These are phyloP conservation scores for Leishmania tropica DNA, from an alignment of 208 protist genomes.

Conservation along the genomic window DNA sequence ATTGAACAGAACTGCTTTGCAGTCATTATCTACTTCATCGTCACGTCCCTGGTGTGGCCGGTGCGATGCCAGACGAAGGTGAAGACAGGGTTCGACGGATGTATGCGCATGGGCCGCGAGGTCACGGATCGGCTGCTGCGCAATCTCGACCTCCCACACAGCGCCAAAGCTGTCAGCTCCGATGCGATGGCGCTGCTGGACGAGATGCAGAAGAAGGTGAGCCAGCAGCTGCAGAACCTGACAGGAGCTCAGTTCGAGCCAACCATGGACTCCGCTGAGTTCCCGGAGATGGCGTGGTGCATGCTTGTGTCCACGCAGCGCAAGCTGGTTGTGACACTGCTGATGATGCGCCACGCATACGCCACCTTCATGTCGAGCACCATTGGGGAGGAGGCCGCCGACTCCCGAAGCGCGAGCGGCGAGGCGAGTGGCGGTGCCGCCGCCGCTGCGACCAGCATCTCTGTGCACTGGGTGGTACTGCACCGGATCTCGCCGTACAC, in stretches of 20 bases:
- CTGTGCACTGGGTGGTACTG: conserved; percentile 88
- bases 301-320: conserved; percentile 60
- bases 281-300: conserved; percentile 68
- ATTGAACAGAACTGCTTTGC: conserved; percentile 92
- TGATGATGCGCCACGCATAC: conserved; percentile 86
- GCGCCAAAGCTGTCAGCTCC: conserved; percentile 57
- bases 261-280: conserved; percentile 80
- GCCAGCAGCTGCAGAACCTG: conserved; percentile 48
- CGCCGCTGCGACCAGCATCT: conserved; percentile 41
- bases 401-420: conserved; percentile 3
- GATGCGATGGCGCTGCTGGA: conserved; percentile 46
- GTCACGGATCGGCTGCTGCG: conserved; percentile 64
- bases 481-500: conserved; percentile 73
- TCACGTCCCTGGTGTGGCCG: conserved; percentile 82
- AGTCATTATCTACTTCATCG: conserved; percentile 86
- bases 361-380: conserved; percentile 82
- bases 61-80: conserved; percentile 75
- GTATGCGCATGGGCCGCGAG: conserved; percentile 76
- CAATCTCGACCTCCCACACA: conserved; percentile 85
- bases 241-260: conserved; percentile 63
- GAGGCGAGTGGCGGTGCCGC: conserved; percentile 18
- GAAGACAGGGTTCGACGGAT: conserved; percentile 69
- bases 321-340: conserved; percentile 63
- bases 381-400: conserved; percentile 24
- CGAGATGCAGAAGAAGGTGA: conserved; percentile 68